These are phyloP conservation scores for Clavispora vitiphila DNA, from an alignment of 805 yeast species.

Conservation along the genomic window DNA sequence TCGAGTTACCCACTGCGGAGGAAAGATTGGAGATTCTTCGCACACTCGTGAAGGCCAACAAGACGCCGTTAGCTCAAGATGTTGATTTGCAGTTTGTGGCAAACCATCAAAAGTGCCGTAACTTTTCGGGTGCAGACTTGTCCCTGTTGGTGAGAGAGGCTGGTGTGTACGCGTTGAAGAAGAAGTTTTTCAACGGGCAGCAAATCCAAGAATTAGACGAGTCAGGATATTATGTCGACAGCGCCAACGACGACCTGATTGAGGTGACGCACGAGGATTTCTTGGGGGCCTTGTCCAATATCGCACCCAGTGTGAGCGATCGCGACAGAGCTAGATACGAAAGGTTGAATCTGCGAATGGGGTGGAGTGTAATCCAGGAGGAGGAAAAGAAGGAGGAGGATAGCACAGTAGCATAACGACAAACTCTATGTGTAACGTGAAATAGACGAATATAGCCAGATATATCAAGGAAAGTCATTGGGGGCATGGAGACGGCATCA, in stretches of 20 bases:
- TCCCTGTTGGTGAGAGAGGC: constrained; percentile 91
- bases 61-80: constrained; percentile 63
- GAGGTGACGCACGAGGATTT: constrained; percentile 66
- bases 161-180: constrained; percentile 81
- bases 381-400: constrained; percentile 14
- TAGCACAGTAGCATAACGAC: neutral
- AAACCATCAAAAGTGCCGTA: constrained; percentile 72
- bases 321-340: constrained; percentile 76
- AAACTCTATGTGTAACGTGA: neutral
- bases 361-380: constrained; percentile 52
- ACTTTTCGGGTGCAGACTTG: constrained; percentile 94
- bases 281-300: constrained; percentile 60
- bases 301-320: constrained; percentile 89
- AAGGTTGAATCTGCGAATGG: constrained; percentile 64
- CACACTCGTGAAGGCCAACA: constrained; percentile 66
- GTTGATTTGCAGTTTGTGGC: constrained; percentile 65
- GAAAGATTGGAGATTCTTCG: constrained; percentile 80
- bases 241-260: constrained; percentile 32
- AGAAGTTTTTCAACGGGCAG: constrained; percentile 53
- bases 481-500: too few relatives aligned
- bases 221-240: constrained; percentile 33
- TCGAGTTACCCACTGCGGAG: constrained; percentile 74
- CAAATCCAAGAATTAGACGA: constrained; percentile 34
- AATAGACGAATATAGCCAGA: too few relatives aligned
- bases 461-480: too few relatives aligned